phyloP scores from a whole-genome alignment of 441 rosid genomes.

The Jatropha multifida region DNA sequence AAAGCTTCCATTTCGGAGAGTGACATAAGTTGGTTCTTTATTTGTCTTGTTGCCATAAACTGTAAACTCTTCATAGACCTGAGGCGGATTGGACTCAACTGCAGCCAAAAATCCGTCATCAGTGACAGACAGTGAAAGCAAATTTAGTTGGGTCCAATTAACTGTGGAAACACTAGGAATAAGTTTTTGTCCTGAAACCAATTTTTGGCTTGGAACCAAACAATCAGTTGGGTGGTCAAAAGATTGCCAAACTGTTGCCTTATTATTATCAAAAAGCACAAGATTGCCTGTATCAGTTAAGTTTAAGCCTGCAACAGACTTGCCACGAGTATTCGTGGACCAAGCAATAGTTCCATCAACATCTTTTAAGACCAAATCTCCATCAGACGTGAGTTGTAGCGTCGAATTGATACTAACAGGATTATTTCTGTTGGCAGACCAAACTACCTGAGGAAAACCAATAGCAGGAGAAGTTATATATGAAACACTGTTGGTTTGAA shows the following conservation, averaged over 20 bases:
- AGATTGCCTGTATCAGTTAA: slow-evolving; percentile 17
- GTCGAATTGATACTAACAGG: slow-evolving; percentile 13
- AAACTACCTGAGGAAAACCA: slow-evolving; percentile 20
- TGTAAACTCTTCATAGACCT: background rate
- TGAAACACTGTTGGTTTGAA: slow-evolving; percentile 1
- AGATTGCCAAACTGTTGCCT: slow-evolving; percentile 13
- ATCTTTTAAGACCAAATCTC: slow-evolving; percentile 20
- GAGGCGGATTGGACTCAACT: slow-evolving; percentile 12
- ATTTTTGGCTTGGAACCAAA: slow-evolving; percentile 9
- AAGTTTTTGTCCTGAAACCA: slow-evolving; percentile 10
- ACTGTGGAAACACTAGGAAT: slow-evolving; percentile 7
- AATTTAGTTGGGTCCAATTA: slow-evolving; percentile 10
- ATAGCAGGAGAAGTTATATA: background rate
- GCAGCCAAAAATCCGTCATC: slow-evolving; percentile 3
- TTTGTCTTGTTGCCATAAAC: slow-evolving; percentile 11
- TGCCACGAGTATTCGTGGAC: slow-evolving; percentile 17
- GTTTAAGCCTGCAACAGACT: slow-evolving; percentile 17
- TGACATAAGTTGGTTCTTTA: slow-evolving; percentile 9
- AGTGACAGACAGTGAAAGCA: background rate
- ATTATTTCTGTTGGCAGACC: slow-evolving; percentile 21
- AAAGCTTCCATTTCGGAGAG: slow-evolving; percentile 28
- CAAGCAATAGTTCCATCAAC: slow-evolving; percentile 20
- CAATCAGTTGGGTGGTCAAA: slow-evolving; percentile 17
- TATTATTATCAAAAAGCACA: slow-evolving; percentile 8
- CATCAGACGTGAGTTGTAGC: background rate